Conservation (phyloP, 73 alveolate genomes). For the Paraurostyla sp. region DNA sequence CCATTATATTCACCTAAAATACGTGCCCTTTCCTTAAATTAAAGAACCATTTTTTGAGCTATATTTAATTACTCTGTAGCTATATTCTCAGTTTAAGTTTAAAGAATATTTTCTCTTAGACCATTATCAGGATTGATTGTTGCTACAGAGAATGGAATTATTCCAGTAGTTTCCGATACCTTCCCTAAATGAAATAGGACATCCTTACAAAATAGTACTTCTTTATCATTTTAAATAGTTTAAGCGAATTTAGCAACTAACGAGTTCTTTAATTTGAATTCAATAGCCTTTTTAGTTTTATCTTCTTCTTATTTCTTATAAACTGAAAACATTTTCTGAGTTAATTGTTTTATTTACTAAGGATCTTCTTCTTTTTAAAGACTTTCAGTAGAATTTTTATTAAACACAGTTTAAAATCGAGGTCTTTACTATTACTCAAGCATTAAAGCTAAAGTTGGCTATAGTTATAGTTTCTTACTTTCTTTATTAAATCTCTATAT, state of each 20-base stretch:
- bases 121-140: constrained; percentile 15
- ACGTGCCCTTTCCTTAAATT: constrained; percentile 17
- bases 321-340: constrained; percentile 29
- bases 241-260: constrained; percentile 30
- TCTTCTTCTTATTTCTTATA: constrained; percentile 1
- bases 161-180: not conserved
- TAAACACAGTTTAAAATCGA: not conserved
- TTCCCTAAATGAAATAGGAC: not conserved
- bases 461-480: not conserved
- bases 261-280: constrained; percentile 9
- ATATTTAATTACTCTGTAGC: not conserved
- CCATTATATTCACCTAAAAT: not conserved
- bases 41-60: constrained; percentile 8
- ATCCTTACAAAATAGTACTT: constrained; percentile 38
- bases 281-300: constrained; percentile 1
- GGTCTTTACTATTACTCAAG: not conserved
- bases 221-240: constrained; percentile 16
- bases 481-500: not conserved
- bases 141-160: constrained; percentile 32
- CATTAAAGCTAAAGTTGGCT: not conserved
- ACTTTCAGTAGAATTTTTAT: not conserved
- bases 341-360: not conserved
- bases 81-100: not conserved
- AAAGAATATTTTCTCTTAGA: constrained; percentile 14
- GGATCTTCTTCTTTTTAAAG: not conserved